Base-by-base conservation (phyloP, 805 yeast species). In the Suhomyces sp. region DNA sequence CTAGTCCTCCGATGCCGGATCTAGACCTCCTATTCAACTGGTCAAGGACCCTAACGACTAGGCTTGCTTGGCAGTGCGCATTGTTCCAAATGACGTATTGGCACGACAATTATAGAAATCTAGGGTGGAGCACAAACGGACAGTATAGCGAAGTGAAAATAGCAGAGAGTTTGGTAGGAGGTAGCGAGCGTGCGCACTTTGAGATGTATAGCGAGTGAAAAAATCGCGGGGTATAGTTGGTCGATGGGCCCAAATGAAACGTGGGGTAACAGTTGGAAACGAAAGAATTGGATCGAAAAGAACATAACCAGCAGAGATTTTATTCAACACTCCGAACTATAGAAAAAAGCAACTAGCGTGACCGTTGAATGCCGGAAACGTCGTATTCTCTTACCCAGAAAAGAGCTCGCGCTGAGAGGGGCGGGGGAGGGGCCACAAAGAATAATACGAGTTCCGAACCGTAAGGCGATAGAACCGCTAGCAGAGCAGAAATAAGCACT, bases 381-480 rank as follows among this genome's bases (percentile, higher is more conserved):
- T 38, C 42, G 42, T 19, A 38, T 38, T 38, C 42, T 38, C 42
- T 3, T 38, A 6, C 42, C 42, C 42, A 38, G 42, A 38, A 17
- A 6, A 38, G 42, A 38, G 19, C 24, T 10, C 6, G 42, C 15
- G 24, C 17, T 10, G 24, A 19, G 42, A 19, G 42, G 22, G 24
- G 23, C 42, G 13, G 23, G 42, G 42, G 42, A 17, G 42, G 42
- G 42, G 42, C 17, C 15, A n/a, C 22, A 19, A 38, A 38, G 4
- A 38, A 38, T 38, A 10, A 38, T 17, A 19, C 24, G 23, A 17
- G 17, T 17, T 6, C 36, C 17, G 31, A 46, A 46, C 47, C 47
- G 47, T 44, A 27, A 36, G 47, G 47, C 47, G 35, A 44, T 44
- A 27, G 35, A 44, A 24, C 24, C 42, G 31, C 47, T 27, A 17